Evolutionary conservation across 352 stramenopile genomes (phyloP).

Genomic region (Globisporangium echinulatum): DNA sequence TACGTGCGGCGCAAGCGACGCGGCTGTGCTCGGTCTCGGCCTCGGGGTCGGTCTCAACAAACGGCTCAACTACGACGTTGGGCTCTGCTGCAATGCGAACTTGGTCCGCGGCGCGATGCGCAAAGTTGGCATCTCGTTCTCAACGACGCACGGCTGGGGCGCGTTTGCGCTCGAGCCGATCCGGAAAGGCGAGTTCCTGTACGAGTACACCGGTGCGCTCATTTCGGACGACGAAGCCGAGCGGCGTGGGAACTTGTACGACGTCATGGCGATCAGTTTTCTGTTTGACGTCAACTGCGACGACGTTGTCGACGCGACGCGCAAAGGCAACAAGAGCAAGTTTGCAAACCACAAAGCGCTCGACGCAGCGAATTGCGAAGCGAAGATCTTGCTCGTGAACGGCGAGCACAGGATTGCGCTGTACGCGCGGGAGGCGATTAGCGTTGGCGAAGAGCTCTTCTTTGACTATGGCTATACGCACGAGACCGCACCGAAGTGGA

Average conservation of each 20-base stretch:
- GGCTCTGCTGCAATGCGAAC: conserved; percentile 60
- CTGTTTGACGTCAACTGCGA: conserved; percentile 92
- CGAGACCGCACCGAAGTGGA: conserved; percentile 56
- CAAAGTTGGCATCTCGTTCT: conserved; percentile 63
- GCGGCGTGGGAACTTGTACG: conserved; percentile 76
- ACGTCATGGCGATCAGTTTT: conserved; percentile 70
- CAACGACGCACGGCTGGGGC: conserved; percentile 61
- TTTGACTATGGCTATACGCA: conserved; percentile 78
- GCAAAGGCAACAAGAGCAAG: conserved; percentile 92
- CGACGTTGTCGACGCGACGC: conserved; percentile 87
- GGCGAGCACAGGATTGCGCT: conserved; percentile 90
- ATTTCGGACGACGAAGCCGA: conserved; percentile 74
- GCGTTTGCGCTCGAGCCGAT: conserved; percentile 64
- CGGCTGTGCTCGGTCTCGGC: conserved; percentile 27
- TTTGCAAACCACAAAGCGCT: conserved; percentile 85
- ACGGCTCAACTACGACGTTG: conserved; percentile 20
- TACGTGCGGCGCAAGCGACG: conserved; percentile 57
- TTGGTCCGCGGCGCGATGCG: conserved; percentile 31
- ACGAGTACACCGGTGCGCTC: conserved; percentile 63
- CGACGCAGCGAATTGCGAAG: conserved; percentile 70
- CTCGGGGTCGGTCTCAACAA: conserved; percentile 17
- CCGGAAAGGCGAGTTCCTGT: conserved; percentile 59
- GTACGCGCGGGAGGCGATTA: conserved; percentile 86
- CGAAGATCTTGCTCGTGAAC: conserved; percentile 79
- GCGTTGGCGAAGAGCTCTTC: conserved; percentile 70